Conservation (phyloP, 176 grass and related monocot species). For the Carex littledalei region DNA sequence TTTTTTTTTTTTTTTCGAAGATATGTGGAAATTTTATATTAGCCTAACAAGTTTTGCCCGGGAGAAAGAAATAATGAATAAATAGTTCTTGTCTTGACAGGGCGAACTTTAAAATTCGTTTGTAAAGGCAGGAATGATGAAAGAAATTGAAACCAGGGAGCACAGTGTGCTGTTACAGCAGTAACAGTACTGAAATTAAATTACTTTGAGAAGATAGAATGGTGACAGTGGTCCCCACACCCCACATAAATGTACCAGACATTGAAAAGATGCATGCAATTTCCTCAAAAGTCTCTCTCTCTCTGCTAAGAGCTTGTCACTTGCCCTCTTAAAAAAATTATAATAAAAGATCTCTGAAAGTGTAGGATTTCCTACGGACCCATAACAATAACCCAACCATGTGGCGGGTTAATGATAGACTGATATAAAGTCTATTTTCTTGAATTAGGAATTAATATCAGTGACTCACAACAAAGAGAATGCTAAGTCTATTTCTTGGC, state of each 20-base stretch:
- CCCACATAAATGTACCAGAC: conserved; percentile 13
- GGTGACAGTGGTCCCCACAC: conserved; percentile 8
- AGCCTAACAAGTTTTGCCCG: not conserved
- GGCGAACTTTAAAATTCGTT: not conserved
- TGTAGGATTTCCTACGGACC: not conserved
- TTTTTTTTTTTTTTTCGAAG: not conserved
- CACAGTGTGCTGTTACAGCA: not conserved
- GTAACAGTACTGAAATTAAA: not conserved
- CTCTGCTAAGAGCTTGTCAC: not conserved
- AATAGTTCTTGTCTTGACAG: not conserved
- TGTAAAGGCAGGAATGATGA: not conserved
- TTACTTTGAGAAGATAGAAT: conserved; percentile 18
- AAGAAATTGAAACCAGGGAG: not conserved
- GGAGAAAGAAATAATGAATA: too few species aligned
- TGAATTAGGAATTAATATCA: not conserved
- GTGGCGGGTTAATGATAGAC: not conserved
- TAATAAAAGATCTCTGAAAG: not conserved
- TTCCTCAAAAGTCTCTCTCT: conserved; percentile 14
- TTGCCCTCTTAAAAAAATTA: not conserved
- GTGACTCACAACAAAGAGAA: not conserved
- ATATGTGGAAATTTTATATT: not conserved
- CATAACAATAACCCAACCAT: not conserved
- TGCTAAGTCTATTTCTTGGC: not conserved
- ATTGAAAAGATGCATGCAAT: conserved; percentile 19
- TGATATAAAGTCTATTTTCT: not conserved